These are phyloP conservation scores for Hebeloma cylindrosporum DNA, from an alignment of 768 basidiomycete species.

Conservation along the genomic window DNA sequence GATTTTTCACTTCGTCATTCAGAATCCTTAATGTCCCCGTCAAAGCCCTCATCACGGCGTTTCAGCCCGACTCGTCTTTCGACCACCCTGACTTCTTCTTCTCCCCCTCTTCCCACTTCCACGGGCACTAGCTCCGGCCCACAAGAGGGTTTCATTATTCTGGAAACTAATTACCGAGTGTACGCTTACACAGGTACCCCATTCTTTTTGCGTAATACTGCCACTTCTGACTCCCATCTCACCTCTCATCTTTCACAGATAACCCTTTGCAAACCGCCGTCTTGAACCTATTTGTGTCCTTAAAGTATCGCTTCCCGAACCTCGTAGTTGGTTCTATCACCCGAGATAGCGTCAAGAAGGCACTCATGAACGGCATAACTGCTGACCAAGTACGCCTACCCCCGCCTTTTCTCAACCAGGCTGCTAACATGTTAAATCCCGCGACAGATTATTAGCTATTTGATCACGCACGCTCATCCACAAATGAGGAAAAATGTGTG, in stretches of 20 bases:
- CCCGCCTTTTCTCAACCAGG: slow-evolving; percentile 20
- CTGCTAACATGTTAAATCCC: slow-evolving; percentile 18
- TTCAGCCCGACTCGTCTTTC: slow-evolving; percentile 95
- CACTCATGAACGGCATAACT: slow-evolving; percentile 91
- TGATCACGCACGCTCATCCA: slow-evolving; percentile 92
- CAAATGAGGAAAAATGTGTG: slow-evolving; percentile 95
- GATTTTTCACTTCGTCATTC: slow-evolving; percentile 14
- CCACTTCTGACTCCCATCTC: slow-evolving; percentile 20
- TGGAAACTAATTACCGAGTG: slow-evolving; percentile 97
- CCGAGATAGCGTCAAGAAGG: slow-evolving; percentile 92
- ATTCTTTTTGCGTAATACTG: slow-evolving; percentile 21
- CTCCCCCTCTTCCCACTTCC: slow-evolving; percentile 72
- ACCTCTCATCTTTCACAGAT: slow-evolving; percentile 46
- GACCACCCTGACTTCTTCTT: slow-evolving; percentile 91
- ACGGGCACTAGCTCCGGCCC: slow-evolving; percentile 56
- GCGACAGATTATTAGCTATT: slow-evolving; percentile 88
- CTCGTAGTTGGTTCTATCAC: slow-evolving; percentile 95
- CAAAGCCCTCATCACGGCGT: slow-evolving; percentile 67
- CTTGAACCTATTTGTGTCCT: slow-evolving; percentile 86
- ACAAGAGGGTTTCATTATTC: slow-evolving; percentile 87
- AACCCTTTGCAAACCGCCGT: slow-evolving; percentile 97
- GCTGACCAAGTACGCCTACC: slow-evolving; percentile 78
- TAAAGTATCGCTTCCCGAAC: slow-evolving; percentile 95
- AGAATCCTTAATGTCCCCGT: slow-evolving; percentile 5
- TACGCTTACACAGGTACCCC: slow-evolving; percentile 98